Percentiles rank a stretch among this genome's conserved stretches.
Conservation (phyloP, 2,329 filamentous ascomycete genomes). For the Ascochyta lentis region DNA sequence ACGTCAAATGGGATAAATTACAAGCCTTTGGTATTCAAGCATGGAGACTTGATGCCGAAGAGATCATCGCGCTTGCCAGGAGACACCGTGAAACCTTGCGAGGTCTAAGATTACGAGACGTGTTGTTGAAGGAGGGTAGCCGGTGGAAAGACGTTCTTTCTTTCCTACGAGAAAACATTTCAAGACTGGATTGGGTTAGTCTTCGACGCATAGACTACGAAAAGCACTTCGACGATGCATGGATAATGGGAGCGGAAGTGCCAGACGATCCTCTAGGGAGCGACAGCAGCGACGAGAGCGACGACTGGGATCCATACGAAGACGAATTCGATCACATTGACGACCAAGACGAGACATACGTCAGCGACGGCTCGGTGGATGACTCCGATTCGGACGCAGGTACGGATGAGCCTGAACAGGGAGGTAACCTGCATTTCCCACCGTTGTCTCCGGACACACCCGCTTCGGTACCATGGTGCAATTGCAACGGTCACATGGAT, state of each 20-base stretch:
- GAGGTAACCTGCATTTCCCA: constrained; percentile 55
- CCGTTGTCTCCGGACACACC: constrained; percentile 54
- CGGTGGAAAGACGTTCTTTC: constrained; percentile 67
- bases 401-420: constrained; percentile 48
- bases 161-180: constrained; percentile 63
- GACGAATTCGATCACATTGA: constrained; percentile 37
- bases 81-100: constrained; percentile 64
- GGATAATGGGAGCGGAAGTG: constrained; percentile 56
- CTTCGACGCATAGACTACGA: constrained; percentile 68
- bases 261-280: constrained; percentile 55
- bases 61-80: constrained; percentile 64
- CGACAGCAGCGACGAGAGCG: constrained; percentile 52
- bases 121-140: constrained; percentile 66
- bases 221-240: constrained; percentile 59
- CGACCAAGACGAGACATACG: constrained; percentile 42
- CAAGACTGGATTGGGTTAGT: constrained; percentile 66
- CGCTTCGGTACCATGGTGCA: constrained; percentile 56
- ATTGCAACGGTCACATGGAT: constrained; percentile 52
- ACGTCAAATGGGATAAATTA: constrained; percentile 66
- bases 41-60: constrained; percentile 66
- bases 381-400: constrained; percentile 44
- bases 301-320: constrained; percentile 45
- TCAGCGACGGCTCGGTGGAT: constrained; percentile 42
- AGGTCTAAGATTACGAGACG: constrained; percentile 65
- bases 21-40: constrained; percentile 70